Conservation (phyloP, 139 green algal genomes). For the Trebouxia sp. region DNA sequence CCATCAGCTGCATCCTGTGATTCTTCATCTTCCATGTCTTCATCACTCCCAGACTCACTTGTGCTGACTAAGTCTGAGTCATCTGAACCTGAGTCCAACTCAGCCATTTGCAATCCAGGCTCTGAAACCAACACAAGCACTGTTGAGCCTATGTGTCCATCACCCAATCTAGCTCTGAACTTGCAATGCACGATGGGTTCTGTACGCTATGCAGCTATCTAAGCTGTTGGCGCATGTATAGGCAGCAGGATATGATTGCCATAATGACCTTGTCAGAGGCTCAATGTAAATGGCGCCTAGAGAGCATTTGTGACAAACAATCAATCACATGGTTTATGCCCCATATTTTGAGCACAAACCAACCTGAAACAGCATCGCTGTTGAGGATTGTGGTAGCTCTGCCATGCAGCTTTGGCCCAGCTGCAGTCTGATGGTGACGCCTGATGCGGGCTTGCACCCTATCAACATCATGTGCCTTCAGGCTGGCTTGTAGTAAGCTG, state of each 20-base stretch:
- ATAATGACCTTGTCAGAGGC: too few species aligned
- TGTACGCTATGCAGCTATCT: too few species aligned
- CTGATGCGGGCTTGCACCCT: slow-evolving; percentile 21
- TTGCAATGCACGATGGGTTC: too few species aligned
- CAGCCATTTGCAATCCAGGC: background rate
- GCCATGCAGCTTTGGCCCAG: background rate
- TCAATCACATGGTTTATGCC: too few species aligned
- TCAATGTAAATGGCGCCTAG: too few species aligned
- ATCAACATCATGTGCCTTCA: slow-evolving; percentile 60
- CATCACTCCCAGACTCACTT: slow-evolving; percentile 3
- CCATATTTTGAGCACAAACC: too few species aligned
- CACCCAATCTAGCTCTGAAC: too few species aligned
- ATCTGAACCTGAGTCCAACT: background rate
- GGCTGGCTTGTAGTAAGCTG: slow-evolving; percentile 49
- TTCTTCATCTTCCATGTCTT: background rate
- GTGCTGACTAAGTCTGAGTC: slow-evolving; percentile 17
- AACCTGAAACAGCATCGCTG: background rate
- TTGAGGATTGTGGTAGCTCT: background rate
- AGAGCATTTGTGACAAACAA: background rate
- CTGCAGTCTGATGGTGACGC: background rate
- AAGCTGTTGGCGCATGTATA: too few species aligned
- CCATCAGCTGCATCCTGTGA: background rate
- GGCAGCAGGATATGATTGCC: too few species aligned
- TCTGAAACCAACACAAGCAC: too few species aligned
- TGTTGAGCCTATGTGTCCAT: background rate